Evolutionary conservation across 805 yeast genomes (phyloP).

Genomic region (Yarrowia deformans): DNA sequence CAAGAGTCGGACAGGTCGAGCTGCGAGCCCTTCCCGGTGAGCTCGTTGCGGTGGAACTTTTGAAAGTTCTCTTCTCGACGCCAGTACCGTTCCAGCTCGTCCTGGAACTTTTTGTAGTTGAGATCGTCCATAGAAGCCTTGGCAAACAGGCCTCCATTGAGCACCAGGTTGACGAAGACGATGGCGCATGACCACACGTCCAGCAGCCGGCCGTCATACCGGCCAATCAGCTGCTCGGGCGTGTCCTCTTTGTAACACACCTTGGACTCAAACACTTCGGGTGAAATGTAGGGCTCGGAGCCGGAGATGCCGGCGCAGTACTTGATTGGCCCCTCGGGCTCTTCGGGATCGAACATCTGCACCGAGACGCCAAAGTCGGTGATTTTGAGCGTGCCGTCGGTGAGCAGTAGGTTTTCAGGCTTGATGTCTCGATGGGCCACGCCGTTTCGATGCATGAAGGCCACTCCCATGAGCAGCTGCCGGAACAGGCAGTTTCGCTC

Average conservation of each 20-base stretch:
- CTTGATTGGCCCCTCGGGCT: slow-evolving; percentile 53
- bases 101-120: slow-evolving; percentile 42
- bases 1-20: slow-evolving; percentile 16
- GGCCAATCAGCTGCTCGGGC: slow-evolving; percentile 15
- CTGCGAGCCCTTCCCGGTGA: slow-evolving; percentile 29
- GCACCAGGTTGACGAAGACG: slow-evolving; percentile 83
- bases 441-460: slow-evolving; percentile 89
- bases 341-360: slow-evolving; percentile 59
- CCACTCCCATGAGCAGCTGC: slow-evolving; percentile 82
- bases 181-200: slow-evolving; percentile 96
- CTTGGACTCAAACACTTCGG: slow-evolving; percentile 68
- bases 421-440: slow-evolving; percentile 89
- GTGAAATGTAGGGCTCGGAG: slow-evolving; percentile 88
- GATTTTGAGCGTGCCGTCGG: slow-evolving; percentile 78
- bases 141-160: slow-evolving; percentile 48
- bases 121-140: slow-evolving; percentile 47
- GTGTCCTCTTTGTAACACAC: slow-evolving; percentile 45
- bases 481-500: slow-evolving; percentile 93
- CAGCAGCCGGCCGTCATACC: slow-evolving; percentile 79
- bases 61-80: slow-evolving; percentile 39
- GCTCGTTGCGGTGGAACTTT: slow-evolving; percentile 25
- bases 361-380: slow-evolving; percentile 88
- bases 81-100: slow-evolving; percentile 42
- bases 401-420: slow-evolving; percentile 81
- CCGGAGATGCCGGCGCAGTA: slow-evolving; percentile 74